Conservation (phyloP, 2,329 filamentous ascomycete species). For the Akanthomyces lecanii region DNA sequence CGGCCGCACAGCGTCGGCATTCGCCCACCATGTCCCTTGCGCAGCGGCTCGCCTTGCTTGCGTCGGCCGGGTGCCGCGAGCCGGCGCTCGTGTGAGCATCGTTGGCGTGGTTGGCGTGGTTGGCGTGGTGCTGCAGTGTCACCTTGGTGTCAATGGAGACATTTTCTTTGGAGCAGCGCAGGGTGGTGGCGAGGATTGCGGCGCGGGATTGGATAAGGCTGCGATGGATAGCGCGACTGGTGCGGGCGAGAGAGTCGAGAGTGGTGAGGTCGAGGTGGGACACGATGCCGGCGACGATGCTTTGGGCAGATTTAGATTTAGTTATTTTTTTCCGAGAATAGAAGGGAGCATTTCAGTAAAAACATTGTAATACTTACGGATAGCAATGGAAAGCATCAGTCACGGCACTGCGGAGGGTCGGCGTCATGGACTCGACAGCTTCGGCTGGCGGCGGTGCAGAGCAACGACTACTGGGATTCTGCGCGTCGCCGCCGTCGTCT, state of each 20-base stretch:
- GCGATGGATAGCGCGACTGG: conserved; percentile 73
- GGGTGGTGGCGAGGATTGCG: conserved; percentile 67
- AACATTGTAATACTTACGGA: conserved; percentile 26
- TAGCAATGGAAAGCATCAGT: conserved; percentile 34
- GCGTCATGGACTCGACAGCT: not conserved
- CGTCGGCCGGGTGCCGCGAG: conserved; percentile 38
- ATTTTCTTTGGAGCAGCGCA: conserved; percentile 74
- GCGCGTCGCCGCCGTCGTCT: conserved; percentile 15
- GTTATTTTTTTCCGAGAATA: no score
- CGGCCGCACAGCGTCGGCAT: conserved; percentile 70
- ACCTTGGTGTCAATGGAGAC: conserved; percentile 51
- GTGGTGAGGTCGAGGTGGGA: conserved; percentile 80
- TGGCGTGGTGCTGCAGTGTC: conserved; percentile 51
- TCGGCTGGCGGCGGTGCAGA: conserved; percentile 12
- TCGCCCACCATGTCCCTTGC: conserved; percentile 82
- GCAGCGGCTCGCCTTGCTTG: conserved; percentile 71
- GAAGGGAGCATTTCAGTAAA: no score
- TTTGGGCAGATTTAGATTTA: not conserved
- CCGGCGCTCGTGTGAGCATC: conserved; percentile 58
- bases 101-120: conserved; percentile 35
- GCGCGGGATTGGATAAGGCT: conserved; percentile 75
- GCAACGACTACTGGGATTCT: conserved; percentile 12
- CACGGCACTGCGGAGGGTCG: conserved; percentile 23
- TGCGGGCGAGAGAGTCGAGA: conserved; percentile 75
- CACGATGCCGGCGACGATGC: conserved; percentile 68